Evolutionary conservation across 257 asterid species (phyloP).

Genomic region (Forsythia suspensa): DNA sequence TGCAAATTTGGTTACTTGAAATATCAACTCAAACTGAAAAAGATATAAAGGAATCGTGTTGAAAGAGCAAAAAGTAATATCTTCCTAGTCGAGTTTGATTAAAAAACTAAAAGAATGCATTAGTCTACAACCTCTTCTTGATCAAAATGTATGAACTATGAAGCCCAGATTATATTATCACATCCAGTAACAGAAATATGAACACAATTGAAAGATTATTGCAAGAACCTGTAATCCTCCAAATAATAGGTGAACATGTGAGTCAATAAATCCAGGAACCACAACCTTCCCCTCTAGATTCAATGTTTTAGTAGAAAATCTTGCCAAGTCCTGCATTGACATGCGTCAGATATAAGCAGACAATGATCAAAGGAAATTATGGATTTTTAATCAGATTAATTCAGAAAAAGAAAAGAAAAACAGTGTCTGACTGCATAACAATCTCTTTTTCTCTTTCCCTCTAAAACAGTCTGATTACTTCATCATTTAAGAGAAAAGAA

Average conservation of each 20-base stretch:
- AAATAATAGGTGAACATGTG: conserved; percentile 81
- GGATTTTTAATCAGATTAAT: not conserved
- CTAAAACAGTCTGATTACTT: not conserved
- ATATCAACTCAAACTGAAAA: not conserved
- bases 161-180: conserved; percentile 9
- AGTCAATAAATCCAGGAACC: conserved; percentile 96
- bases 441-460: not conserved
- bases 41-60: conserved; percentile 1
- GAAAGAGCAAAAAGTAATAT: not conserved
- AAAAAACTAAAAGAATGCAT: not conserved
- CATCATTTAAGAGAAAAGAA: not conserved
- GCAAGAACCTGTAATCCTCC: conserved; percentile 87
- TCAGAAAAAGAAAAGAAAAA: not conserved
- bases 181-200: not conserved
- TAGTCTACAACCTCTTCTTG: not conserved
- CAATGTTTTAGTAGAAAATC: conserved; percentile 44
- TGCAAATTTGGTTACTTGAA: not conserved
- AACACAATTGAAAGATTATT: conserved; percentile 19
- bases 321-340: conserved; percentile 61
- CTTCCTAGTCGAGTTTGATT: not conserved
- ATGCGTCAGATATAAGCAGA: conserved; percentile 21
- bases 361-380: not conserved
- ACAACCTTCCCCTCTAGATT: conserved; percentile 66
- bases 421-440: not conserved
- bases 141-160: not conserved